Base-by-base conservation (phyloP, 352 stramenopile genomes). In the Phytopythium aichiense region DNA sequence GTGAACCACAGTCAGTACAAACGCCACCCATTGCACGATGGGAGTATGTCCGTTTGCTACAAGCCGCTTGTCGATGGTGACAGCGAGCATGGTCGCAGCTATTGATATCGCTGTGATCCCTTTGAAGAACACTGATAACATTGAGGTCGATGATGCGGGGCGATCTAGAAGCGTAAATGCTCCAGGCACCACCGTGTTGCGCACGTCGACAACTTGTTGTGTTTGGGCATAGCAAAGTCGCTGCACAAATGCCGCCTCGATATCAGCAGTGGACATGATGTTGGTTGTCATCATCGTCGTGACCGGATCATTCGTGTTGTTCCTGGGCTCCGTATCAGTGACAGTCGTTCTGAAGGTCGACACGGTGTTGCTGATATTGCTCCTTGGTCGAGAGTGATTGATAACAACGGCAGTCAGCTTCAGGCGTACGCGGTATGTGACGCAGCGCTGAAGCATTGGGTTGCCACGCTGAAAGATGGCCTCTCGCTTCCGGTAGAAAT, bases 401-500 rank as follows among this genome's bases (percentile, higher is more conserved):
- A 4, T 54, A 11, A 37, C 16, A n/a, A 42, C 16, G 20, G 38
- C 37, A 7, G 15, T 2, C 12, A 30, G n/a, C 37, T 55, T 35
- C 11, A 30, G 18, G 40, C 30, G 35, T 52, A 66, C 57, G 59
- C 51, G 50, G 25, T 64, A 68, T 15, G 31, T 40, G 16, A 58
- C 63, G 25, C 63, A 64, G 25, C 60, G 48, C 49, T 64, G 50
- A 8, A 60, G 35, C 5, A 30, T 28, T 7, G 23, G n/a, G 33
- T 60, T 46, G 1, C 20, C 22, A 7, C 49, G 30, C 15, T 33
- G 30, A 16, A 30, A 48, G 5, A 68, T 25, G 6, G 53, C 25
- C 23, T 55, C 33, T 30, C 53, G 50, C 30, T 56, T 65, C 12
- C 58, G 51, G 9, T 62, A 66, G 15, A 66, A 60, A 22, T 65